Base-by-base conservation (phyloP, 148 eudicot genomes). In the Dianthus caryophyllus region DNA sequence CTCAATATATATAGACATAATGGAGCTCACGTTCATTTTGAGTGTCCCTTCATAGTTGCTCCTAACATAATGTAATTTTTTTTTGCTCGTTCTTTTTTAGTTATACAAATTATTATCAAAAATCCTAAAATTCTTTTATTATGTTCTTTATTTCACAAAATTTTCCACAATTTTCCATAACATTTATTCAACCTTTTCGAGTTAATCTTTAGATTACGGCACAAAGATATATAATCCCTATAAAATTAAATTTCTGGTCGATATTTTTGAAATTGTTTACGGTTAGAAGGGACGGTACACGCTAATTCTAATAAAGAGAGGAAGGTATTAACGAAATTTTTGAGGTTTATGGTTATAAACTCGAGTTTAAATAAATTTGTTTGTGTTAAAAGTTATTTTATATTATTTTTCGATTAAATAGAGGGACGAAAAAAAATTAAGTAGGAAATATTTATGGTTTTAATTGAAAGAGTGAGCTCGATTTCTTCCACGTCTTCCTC, bases 271-370 rank as follows among this genome's bases (percentile, higher is more conserved):
- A 24, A 4, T 22, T 15, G 57, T 30, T 9, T 1, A 11, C 22
- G 1, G 49, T 51, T 49, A 36, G 78, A 75, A 70, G 79, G 79
- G 79, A 60, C 60, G n/a, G n/a, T n/a, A n/a, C n/a, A n/a, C n/a
- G 67, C 68, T 71, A 59, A 41, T 61, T 33, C 38, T 65, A 27
- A 22, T 27, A 33, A 20, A 52, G 25, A 18, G 14, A 20, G 13
- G 66, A 53, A 71, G 38, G 20, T 33, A 33, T 7, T n/a, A 27
- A 38, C 24, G 49, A 30, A 55, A 41, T 39, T 65, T 21, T 15
- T 41, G 72, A 74, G 77, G 77, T 74, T 74, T 48, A 60, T 29
- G 59, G 3, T 26, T 13, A 47, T 47, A 5, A 47, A n/a, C 51
- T 13, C 5, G n/a, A 47, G 51, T 65, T 65, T 65, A 8, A 29